phyloP scores from a whole-genome alignment of 208 protist genomes.

The Leishmania major region DNA sequence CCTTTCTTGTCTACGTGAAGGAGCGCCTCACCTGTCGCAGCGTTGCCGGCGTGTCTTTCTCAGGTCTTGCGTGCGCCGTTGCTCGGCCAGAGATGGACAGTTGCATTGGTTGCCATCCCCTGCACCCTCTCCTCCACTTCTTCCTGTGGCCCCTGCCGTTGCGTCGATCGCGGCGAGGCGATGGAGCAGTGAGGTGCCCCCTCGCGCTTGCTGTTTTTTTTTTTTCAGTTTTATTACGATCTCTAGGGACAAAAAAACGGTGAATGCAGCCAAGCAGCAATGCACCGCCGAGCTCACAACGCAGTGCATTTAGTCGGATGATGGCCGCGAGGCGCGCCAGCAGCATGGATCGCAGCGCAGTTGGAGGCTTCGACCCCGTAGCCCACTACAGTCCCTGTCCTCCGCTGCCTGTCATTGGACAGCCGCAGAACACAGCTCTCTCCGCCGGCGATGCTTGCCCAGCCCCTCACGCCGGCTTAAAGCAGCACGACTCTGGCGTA shows the following conservation, averaged over 20 bases:
- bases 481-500: not conserved
- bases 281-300: not conserved
- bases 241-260: not conserved
- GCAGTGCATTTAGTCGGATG: constrained; percentile 17
- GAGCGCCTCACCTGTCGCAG: not conserved
- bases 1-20: not conserved
- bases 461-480: no score
- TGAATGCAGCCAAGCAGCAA: not conserved
- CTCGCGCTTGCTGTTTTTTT: not conserved
- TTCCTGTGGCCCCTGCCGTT: not conserved
- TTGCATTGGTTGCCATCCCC: not conserved
- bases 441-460: not conserved
- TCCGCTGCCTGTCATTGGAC: constrained; percentile 6
- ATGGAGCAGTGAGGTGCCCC: not conserved
- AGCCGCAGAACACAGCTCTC: not conserved
- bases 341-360: not conserved
- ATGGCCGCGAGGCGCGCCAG: constrained; percentile 13
- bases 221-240: not conserved
- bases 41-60: not conserved
- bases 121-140: not conserved
- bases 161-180: not conserved
- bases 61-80: not conserved
- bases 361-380: not conserved
- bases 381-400: not conserved
- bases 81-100: not conserved